Evolutionary conservation across 2,329 filamentous ascomycete genomes (phyloP).

Genomic region (Ophiobolus disseminans): DNA sequence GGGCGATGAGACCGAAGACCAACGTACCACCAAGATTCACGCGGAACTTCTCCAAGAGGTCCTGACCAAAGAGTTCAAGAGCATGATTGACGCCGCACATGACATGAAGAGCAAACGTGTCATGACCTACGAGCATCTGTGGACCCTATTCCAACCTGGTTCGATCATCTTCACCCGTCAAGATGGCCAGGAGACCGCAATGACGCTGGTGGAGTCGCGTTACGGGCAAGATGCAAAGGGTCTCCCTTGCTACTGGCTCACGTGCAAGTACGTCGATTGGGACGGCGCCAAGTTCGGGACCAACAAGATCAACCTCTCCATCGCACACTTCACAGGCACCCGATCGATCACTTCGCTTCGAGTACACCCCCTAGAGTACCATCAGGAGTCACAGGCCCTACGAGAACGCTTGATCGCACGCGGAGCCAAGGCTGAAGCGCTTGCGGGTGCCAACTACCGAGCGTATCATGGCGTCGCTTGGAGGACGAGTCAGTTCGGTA

Average conservation of each 20-base stretch:
- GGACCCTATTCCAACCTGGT: conserved; percentile 54
- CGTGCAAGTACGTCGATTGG: conserved; percentile 48
- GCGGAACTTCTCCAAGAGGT: conserved; percentile 49
- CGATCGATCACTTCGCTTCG: conserved; percentile 51
- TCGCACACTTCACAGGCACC: conserved; percentile 50
- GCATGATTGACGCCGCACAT: conserved; percentile 49
- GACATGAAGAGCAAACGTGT: conserved; percentile 51
- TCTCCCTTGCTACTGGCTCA: conserved; percentile 48
- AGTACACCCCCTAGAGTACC: conserved; percentile 55
- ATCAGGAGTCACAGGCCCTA: conserved; percentile 50
- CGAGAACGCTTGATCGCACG: conserved; percentile 52
- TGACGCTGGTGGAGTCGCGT: conserved; percentile 37
- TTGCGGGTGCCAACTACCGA: conserved; percentile 59
- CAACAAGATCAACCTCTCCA: conserved; percentile 36
- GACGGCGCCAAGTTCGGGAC: conserved; percentile 47
- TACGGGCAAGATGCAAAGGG: conserved; percentile 45
- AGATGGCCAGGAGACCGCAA: conserved; percentile 48
- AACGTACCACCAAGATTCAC: conserved; percentile 47
- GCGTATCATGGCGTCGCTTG: conserved; percentile 57
- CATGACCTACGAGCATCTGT: conserved; percentile 53
- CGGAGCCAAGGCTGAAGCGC: conserved; percentile 55
- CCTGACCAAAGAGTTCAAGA: conserved; percentile 52
- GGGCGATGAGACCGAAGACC: conserved; percentile 35
- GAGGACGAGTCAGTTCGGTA: conserved; percentile 43
- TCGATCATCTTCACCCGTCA: conserved; percentile 38